Conservation (phyloP, 257 asterid species). For the Solanum tacnaense region DNA sequence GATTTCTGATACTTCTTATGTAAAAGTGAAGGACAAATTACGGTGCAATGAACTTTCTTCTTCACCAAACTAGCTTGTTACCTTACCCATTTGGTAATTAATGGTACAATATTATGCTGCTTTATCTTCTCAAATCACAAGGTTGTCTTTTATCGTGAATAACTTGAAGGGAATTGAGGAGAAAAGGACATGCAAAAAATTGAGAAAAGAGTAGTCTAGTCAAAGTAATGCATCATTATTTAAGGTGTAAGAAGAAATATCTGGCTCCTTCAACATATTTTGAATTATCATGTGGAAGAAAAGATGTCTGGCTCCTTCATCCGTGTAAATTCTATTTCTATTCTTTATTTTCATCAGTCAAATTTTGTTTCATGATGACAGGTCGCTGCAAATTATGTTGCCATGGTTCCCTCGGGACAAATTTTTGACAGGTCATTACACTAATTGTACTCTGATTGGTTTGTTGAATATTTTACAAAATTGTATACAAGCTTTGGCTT, state of each 20-base stretch:
- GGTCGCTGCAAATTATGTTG: constrained; percentile 96
- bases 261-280: neutral
- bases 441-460: neutral
- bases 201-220: neutral
- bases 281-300: neutral
- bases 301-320: neutral
- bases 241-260: neutral
- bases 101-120: neutral
- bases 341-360: neutral
- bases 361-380: constrained; percentile 16
- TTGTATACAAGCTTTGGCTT: neutral
- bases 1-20: neutral
- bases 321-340: neutral
- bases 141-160: neutral
- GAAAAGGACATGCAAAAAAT: neutral
- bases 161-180: neutral
- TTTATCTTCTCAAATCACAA: neutral
- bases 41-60: neutral
- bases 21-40: neutral
- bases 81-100: neutral
- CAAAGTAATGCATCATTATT: neutral
- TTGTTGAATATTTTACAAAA: neutral
- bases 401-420: constrained; percentile 98
- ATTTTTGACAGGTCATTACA: constrained; percentile 73
- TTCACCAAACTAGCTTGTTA: neutral